Evolutionary conservation across 176 grass and related monocot genomes (phyloP).

Genomic region (Microstegium vimineum): DNA sequence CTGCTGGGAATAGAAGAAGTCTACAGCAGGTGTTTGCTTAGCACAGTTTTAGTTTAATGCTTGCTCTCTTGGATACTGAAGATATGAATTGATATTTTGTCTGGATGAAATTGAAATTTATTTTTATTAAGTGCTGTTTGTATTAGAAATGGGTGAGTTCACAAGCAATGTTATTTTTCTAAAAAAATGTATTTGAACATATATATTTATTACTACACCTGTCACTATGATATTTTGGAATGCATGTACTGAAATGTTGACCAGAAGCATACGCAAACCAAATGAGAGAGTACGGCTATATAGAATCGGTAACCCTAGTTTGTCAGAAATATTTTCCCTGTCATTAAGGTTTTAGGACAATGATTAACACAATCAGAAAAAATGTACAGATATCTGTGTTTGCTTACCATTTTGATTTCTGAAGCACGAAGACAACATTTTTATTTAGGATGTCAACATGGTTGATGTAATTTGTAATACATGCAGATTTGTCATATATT

Average conservation of each 20-base stretch:
- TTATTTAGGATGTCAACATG: background rate
- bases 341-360: no score
- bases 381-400: background rate
- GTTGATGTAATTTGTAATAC: background rate
- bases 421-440: background rate
- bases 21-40: slow-evolving; percentile 55
- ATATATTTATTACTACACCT: background rate
- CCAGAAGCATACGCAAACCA: background rate
- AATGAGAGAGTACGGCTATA: no score
- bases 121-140: slow-evolving; percentile 2
- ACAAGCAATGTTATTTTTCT: background rate
- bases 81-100: background rate
- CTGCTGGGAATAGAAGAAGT: slow-evolving; percentile 17
- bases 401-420: background rate
- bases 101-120: background rate
- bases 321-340: background rate
- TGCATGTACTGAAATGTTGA: background rate
- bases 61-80: background rate
- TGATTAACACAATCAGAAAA: background rate
- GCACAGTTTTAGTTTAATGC: background rate
- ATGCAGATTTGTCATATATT: background rate
- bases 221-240: background rate
- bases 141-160: background rate
- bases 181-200: background rate
- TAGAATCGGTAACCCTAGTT: background rate